These are phyloP conservation scores for Aspergillus heteromorphus DNA, from an alignment of 495 filamentous ascomycete genomes.

Conservation along the genomic window DNA sequence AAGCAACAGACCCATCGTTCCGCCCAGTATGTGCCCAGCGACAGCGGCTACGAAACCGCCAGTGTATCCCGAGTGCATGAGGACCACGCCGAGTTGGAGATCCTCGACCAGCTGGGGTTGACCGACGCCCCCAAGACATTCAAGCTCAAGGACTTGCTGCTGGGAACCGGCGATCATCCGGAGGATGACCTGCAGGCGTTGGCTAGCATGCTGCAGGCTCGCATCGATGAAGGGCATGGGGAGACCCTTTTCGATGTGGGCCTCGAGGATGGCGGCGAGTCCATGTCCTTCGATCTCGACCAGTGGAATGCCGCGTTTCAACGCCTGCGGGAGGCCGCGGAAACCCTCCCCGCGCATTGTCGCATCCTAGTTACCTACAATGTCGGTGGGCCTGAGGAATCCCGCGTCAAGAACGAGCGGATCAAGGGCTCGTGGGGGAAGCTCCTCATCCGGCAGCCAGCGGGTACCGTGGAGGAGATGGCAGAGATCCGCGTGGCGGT, in stretches of 20 bases:
- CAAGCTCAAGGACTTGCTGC: constrained; percentile 70
- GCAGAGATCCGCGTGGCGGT: constrained; percentile 97
- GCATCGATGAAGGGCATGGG: constrained; percentile 80
- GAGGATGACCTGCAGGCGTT: constrained; percentile 58
- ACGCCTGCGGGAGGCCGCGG: constrained; percentile 61
- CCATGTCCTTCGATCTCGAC: constrained; percentile 73
- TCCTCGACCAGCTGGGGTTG: constrained; percentile 81
- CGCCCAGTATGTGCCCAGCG: constrained; percentile 34
- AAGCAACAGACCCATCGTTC: constrained; percentile 75
- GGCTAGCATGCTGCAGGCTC: constrained; percentile 53
- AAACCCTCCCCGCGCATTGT: constrained; percentile 63
- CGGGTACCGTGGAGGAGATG: constrained; percentile 72
- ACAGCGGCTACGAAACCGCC: constrained; percentile 40
- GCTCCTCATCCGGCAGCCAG: constrained; percentile 70
- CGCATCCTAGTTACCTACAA: constrained; percentile 82
- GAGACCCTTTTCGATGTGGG: constrained; percentile 91
- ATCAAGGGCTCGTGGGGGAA: constrained; percentile 72
- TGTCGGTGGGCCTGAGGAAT: constrained; percentile 73
- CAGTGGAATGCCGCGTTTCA: constrained; percentile 76
- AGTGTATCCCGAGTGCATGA: constrained; percentile 43
- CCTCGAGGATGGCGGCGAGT: constrained; percentile 84
- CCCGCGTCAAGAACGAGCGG: constrained; percentile 54
- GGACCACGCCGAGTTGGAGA: constrained; percentile 86
- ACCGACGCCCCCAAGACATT: constrained; percentile 65
- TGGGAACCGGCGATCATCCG: constrained; percentile 54